Evolutionary conservation across 2,329 filamentous ascomycete genomes (phyloP).

Genomic region (Diaporthe sp.): DNA sequence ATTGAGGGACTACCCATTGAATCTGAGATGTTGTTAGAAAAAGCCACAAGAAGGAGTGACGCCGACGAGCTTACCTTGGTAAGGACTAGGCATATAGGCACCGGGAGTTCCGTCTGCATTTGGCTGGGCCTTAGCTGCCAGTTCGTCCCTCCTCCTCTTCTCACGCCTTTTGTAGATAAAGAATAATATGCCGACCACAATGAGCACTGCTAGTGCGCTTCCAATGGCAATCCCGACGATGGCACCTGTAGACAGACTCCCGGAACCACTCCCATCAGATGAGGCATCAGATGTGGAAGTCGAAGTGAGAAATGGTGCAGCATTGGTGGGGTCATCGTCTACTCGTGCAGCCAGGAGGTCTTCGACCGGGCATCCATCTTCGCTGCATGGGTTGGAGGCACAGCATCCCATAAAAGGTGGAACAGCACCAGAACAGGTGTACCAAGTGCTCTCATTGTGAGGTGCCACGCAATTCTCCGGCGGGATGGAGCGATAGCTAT

Average conservation of each 20-base stretch:
- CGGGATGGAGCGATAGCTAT: conserved; percentile 45
- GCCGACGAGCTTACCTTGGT: conserved; percentile 26
- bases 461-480: conserved; percentile 48
- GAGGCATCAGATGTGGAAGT: not conserved
- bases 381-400: conserved; percentile 48
- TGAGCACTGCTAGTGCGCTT: conserved; percentile 30
- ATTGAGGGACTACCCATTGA: not conserved
- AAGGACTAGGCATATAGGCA: conserved; percentile 32
- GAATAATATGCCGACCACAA: conserved; percentile 10
- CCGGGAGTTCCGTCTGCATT: conserved; percentile 5
- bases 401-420: conserved; percentile 58
- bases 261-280: not conserved
- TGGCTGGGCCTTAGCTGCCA: not conserved
- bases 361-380: conserved; percentile 42
- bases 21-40: not conserved
- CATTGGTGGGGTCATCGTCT: conserved; percentile 40
- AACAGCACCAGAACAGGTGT: conserved; percentile 46
- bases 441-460: conserved; percentile 47
- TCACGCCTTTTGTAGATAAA: not conserved
- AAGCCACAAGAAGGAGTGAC: not conserved
- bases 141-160: not conserved
- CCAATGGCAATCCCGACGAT: conserved; percentile 41
- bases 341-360: conserved; percentile 45
- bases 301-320: conserved; percentile 41
- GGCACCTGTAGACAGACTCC: conserved; percentile 35